Conservation (phyloP, 768 basidiomycete species). For the Lentinula edodes region DNA sequence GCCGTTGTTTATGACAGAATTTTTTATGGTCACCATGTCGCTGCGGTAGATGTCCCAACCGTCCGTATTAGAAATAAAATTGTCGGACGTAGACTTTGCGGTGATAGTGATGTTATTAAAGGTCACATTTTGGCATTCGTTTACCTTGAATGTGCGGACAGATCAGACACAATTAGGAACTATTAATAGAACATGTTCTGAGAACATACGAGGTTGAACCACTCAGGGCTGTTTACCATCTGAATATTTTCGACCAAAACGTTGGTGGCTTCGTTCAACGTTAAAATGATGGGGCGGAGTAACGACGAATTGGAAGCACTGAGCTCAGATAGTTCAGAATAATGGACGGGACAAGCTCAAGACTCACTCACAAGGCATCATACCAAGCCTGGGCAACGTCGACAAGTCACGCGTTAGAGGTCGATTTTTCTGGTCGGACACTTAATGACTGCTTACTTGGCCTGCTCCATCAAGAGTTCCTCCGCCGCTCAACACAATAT, state of each 20-base stretch:
- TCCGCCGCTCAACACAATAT: constrained; percentile 33
- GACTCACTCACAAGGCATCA: constrained; percentile 38
- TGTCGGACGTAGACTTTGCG: constrained; percentile 38
- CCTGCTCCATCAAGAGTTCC: constrained; percentile 64
- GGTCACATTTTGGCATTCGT: constrained; percentile 40
- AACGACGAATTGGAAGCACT: constrained; percentile 42
- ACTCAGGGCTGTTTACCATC: constrained; percentile 47
- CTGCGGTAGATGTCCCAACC: constrained; percentile 63
- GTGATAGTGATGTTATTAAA: constrained; percentile 43
- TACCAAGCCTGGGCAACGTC: constrained; percentile 40
- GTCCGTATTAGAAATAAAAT: constrained; percentile 46
- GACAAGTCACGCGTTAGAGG: too few species aligned
- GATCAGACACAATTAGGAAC: not conserved
- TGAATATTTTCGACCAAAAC: constrained; percentile 41
- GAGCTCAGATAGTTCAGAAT: constrained; percentile 9
- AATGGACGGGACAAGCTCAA: constrained; percentile 6
- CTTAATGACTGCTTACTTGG: constrained; percentile 32
- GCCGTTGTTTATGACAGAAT: constrained; percentile 48
- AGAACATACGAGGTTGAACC: constrained; percentile 40
- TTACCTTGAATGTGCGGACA: constrained; percentile 25
- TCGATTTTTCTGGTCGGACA: not conserved
- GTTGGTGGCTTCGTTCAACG: constrained; percentile 44
- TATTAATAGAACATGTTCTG: not conserved
- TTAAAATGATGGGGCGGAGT: constrained; percentile 50
- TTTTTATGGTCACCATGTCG: constrained; percentile 39